phyloP scores from a whole-genome alignment of 2,329 filamentous ascomycete genomes.

The Aspergillus sp. region DNA sequence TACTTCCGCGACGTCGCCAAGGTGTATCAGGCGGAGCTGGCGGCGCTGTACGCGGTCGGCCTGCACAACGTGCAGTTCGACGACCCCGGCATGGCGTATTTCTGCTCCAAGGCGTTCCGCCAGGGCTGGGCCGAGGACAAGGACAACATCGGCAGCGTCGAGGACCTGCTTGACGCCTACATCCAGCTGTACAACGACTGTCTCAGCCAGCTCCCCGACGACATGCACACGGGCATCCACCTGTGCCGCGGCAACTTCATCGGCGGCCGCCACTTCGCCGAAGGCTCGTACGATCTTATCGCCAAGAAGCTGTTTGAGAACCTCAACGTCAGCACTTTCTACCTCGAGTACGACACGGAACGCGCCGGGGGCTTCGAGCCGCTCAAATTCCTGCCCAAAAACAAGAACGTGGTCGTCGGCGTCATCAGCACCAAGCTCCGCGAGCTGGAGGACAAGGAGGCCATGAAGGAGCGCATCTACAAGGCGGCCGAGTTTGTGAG shows the following conservation, averaged over 20 bases:
- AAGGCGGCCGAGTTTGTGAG: conserved; percentile 67
- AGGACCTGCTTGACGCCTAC: conserved; percentile 71
- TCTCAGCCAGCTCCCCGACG: conserved; percentile 59
- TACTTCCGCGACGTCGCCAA: conserved; percentile 65
- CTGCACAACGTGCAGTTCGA: conserved; percentile 65
- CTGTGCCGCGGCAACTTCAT: conserved; percentile 68
- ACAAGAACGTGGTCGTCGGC: conserved; percentile 64
- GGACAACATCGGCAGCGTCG: conserved; percentile 65
- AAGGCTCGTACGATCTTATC: conserved; percentile 65
- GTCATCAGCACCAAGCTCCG: conserved; percentile 63
- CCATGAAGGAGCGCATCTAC: conserved; percentile 59
- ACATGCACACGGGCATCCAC: conserved; percentile 75
- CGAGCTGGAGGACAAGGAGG: conserved; percentile 61
- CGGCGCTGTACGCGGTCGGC: conserved; percentile 61
- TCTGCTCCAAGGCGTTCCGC: conserved; percentile 70
- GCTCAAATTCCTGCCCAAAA: conserved; percentile 57
- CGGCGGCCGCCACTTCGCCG: conserved; percentile 63
- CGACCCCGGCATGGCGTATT: conserved; percentile 67
- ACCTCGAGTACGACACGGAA: conserved; percentile 67
- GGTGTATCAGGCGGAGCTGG: conserved; percentile 63
- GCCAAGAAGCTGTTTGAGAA: conserved; percentile 64
- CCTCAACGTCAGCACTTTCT: conserved; percentile 64
- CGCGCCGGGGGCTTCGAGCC: conserved; percentile 66
- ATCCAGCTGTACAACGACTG: conserved; percentile 74
- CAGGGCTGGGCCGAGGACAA: conserved; percentile 66